These are phyloP conservation scores for Penicillium capsulatum DNA, from an alignment of 2,329 filamentous ascomycete genomes.

Conservation along the genomic window DNA sequence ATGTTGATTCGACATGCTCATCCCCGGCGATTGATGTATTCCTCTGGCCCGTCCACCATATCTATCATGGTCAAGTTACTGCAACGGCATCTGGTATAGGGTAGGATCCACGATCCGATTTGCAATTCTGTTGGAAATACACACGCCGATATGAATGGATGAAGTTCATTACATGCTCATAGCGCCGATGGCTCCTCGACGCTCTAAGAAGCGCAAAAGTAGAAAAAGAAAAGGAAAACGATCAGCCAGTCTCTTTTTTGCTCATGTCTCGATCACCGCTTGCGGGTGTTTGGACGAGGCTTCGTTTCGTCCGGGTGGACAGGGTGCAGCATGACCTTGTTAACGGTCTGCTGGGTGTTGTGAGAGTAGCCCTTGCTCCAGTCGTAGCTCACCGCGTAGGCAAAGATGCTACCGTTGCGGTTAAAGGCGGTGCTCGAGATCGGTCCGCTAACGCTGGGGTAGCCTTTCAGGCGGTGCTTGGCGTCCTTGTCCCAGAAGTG, in stretches of 20 bases:
- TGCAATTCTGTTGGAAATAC: conserved; percentile 16
- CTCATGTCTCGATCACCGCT: conserved; percentile 34
- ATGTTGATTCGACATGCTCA: too few species aligned
- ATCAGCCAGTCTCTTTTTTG: conserved; percentile 3
- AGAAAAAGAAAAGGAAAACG: conserved; percentile 4
- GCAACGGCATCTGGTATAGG: too few species aligned
- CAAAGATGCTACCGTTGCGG: conserved; percentile 75
- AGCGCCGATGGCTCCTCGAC: conserved; percentile 15
- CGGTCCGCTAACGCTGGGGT: conserved; percentile 74
- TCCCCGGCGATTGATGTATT: too few species aligned
- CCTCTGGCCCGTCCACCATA: too few species aligned
- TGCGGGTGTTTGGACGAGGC: conserved; percentile 47
- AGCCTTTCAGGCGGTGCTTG: conserved; percentile 85
- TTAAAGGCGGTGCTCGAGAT: conserved; percentile 94
- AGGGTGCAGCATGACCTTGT: conserved; percentile 82
- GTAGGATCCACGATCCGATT: conserved; percentile 7
- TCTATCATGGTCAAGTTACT: too few species aligned
- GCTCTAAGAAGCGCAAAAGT: not conserved
- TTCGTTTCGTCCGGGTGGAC: conserved; percentile 64
- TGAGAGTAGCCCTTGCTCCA: conserved; percentile 94
- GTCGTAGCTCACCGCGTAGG: conserved; percentile 90
- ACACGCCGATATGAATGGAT: conserved; percentile 22
- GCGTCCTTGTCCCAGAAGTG: conserved; percentile 75
- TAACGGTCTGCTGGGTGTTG: conserved; percentile 67
- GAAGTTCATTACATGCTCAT: conserved; percentile 27